Base-by-base conservation (phyloP, 305 asterid genomes). In the Rubia occidens region DNA sequence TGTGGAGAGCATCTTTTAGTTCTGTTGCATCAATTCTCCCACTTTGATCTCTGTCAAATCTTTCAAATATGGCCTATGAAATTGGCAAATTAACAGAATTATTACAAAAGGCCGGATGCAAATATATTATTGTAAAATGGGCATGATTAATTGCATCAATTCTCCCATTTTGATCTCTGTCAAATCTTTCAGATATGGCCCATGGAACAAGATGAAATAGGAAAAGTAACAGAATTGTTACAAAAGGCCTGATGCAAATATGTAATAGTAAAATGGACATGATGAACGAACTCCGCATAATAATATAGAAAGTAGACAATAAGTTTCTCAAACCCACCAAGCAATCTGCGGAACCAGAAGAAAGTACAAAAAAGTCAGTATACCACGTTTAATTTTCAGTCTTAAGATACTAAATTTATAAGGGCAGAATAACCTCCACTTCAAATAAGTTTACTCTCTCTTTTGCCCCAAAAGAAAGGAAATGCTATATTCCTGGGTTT, bases 171-270 rank as follows among this genome's bases (percentile, higher is more conserved):
- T 85, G 78, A 77, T 91, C 96, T 82, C 84, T 82, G 63, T 91
- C 97, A 69, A 85, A 87, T 79, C 88, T 80, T 81, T 87, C 93
- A 75, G 87, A 88, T 51, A 85, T 86, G 18, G 79, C 88, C 97
- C 87, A 29, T 70, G 56, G 65, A 8, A 66, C 61, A 60, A 37
- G 14, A 42, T 6, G 21, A 64, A 54, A 76, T 44, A 8, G 15
- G 42, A 37, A 10, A 43, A 10, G 55, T 32, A 0, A 35, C 62
- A 61, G 37, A 54, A 7, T 17, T 20, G 5, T 45, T 44, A 11
- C 5, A 53, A 64, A 15, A 64, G 35, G 35, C 35, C 35, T 29
- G 21, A 49, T 26, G 58, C 63, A 13, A 42, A 54, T 2, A 43
- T 43, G 32, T 39, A 26, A 14, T 45, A 55, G 35, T 29, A 29